Evolutionary conservation across 768 basidiomycete genomes (phyloP).

Genomic region (Suillus americanus): DNA sequence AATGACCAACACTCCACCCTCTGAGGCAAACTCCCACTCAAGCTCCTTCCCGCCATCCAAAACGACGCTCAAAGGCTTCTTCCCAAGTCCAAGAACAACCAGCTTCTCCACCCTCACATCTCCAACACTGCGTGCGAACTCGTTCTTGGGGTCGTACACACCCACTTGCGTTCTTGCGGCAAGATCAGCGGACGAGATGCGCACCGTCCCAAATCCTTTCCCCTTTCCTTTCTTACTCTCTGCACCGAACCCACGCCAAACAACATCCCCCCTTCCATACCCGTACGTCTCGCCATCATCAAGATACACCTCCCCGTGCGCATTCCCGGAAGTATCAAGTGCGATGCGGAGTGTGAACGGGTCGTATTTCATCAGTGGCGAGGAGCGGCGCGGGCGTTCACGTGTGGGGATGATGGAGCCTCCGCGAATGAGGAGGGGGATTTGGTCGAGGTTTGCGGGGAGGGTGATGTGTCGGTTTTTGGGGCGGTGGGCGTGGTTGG

Average conservation of each 20-base stretch:
- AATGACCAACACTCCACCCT: slow-evolving; percentile 66
- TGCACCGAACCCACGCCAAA: slow-evolving; percentile 82
- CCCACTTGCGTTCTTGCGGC: slow-evolving; percentile 38
- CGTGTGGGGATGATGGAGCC: slow-evolving; percentile 88
- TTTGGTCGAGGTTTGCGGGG: slow-evolving; percentile 73
- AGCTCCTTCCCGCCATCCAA: slow-evolving; percentile 47
- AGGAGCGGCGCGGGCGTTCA: slow-evolving; percentile 82
- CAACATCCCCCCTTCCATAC: slow-evolving; percentile 72
- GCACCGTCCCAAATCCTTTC: slow-evolving; percentile 42
- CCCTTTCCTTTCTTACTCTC: slow-evolving; percentile 28
- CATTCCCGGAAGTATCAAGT: slow-evolving; percentile 55
- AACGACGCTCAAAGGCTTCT: slow-evolving; percentile 62
- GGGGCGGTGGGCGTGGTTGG: not conserved
- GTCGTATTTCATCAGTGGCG: slow-evolving; percentile 36
- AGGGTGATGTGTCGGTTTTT: slow-evolving; percentile 64
- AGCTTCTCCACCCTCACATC: slow-evolving; percentile 79
- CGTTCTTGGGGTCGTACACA: slow-evolving; percentile 53
- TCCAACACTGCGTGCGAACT: slow-evolving; percentile 63
- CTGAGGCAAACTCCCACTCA: slow-evolving; percentile 67
- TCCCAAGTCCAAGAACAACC: slow-evolving; percentile 69
- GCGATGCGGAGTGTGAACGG: slow-evolving; percentile 42
- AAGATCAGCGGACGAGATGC: slow-evolving; percentile 48
- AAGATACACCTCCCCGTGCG: slow-evolving; percentile 85
- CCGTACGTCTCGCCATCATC: slow-evolving; percentile 85
- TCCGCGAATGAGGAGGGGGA: slow-evolving; percentile 82